Evolutionary conservation across 164 flowering plant genomes (phyloP).

Genomic region (Tetracentron sinense): DNA sequence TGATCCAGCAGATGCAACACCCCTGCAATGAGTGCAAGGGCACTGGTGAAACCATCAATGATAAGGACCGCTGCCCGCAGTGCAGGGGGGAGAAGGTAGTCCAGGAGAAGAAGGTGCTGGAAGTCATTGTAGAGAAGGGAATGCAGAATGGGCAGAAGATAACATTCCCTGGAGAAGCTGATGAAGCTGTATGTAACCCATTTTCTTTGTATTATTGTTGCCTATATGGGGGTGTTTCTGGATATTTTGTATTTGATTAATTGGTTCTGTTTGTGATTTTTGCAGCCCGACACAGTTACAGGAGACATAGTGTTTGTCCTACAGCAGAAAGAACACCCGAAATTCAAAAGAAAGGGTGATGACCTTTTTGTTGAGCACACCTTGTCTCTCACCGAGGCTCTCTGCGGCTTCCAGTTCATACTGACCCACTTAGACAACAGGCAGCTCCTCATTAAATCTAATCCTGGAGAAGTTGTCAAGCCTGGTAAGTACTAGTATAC

Average conservation of each 20-base stretch:
- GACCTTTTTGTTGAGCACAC: conserved; percentile 77
- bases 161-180: conserved; percentile 88
- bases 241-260: neutral
- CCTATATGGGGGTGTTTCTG: neutral
- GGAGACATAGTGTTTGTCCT: conserved; percentile 85
- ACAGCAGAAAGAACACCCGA: conserved; percentile 86
- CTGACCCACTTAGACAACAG: conserved; percentile 73
- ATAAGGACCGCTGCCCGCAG: conserved; percentile 73
- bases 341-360: conserved; percentile 80
- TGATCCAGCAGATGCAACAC: conserved; percentile 94
- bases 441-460: conserved; percentile 73
- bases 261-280: neutral
- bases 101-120: conserved; percentile 80
- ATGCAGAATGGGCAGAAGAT: conserved; percentile 88
- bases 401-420: conserved; percentile 77
- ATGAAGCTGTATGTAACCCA: conserved; percentile 62
- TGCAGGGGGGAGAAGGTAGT: conserved; percentile 93
- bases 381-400: conserved; percentile 68
- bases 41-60: conserved; percentile 74
- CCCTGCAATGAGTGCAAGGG: conserved; percentile 85
- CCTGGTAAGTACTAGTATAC: conserved; percentile 51
- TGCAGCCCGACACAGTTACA: conserved; percentile 85
- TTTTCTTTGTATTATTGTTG: neutral
- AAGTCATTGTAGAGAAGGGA: conserved; percentile 85
- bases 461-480: conserved; percentile 84